Percentiles rank a stretch among this genome's conserved stretches.
phyloP scores from a whole-genome alignment of 2,329 filamentous ascomycete genomes.

The Ceratocystis alfenasii region DNA sequence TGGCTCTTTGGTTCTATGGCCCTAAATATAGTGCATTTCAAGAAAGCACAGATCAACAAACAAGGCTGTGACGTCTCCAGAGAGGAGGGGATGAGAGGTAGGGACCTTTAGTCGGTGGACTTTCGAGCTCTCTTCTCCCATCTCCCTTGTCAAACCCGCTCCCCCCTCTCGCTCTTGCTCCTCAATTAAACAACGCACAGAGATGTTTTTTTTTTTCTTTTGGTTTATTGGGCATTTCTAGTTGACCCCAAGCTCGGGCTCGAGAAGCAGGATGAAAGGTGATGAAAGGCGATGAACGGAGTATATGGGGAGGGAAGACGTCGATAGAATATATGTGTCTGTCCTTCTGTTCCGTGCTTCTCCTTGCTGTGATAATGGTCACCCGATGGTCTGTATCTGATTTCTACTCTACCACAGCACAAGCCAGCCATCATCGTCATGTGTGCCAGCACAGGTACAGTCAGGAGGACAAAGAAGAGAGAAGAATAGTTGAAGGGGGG shows the following conservation, averaged over 20 bases:
- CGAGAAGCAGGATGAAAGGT: not conserved
- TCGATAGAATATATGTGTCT: not conserved
- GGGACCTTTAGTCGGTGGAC: not conserved
- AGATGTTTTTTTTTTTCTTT: not conserved
- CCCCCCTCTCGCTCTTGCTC: not conserved
- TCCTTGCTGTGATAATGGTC: not conserved
- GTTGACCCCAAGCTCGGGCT: not conserved
- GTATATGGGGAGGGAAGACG: not conserved
- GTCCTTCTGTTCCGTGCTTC: not conserved
- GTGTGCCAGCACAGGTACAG: not conserved
- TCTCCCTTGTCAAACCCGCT: not conserved
- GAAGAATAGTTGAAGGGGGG: not conserved
- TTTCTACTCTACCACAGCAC: not conserved
- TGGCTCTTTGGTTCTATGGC: not conserved
- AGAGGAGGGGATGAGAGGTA: not conserved
- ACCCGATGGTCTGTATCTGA: not conserved
- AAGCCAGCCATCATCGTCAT: conserved; percentile 5
- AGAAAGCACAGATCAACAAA: not conserved
- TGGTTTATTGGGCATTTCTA: not conserved
- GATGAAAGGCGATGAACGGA: not conserved
- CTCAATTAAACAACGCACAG: not conserved
- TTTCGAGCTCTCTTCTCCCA: not conserved
- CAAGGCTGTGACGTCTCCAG: conserved; percentile 10
- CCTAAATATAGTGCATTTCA: conserved; percentile 6
- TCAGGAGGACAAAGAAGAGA: not conserved